These are phyloP conservation scores for Raphanus raphanistrum DNA, from an alignment of 345 rosid genomes.

Conservation along the genomic window DNA sequence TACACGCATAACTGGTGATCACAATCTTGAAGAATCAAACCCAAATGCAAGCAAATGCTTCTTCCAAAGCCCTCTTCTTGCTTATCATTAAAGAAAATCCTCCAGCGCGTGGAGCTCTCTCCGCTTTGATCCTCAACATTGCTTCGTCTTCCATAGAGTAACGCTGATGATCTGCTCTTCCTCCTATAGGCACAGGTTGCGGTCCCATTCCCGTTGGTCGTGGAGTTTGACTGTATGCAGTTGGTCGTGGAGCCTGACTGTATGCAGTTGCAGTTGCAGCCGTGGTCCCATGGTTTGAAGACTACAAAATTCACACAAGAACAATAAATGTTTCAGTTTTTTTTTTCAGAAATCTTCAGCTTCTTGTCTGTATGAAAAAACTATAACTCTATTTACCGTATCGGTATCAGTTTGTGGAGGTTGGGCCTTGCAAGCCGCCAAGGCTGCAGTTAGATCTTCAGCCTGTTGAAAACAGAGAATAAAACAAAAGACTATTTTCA, in stretches of 20 bases:
- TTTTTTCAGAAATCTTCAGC: background rate
- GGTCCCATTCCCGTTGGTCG: constrained; percentile 73
- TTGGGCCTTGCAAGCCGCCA: constrained; percentile 75
- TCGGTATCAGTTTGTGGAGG: constrained; percentile 54
- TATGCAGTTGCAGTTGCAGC: constrained; percentile 55
- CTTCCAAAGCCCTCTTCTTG: constrained; percentile 87
- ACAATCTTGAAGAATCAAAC: constrained; percentile 40
- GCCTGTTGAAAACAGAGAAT: constrained; percentile 52
- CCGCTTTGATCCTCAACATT: constrained; percentile 64
- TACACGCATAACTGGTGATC: background rate
- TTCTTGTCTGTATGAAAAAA: background rate
- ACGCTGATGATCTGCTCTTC: constrained; percentile 56
- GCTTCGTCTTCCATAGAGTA: constrained; percentile 67
- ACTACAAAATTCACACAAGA: constrained; percentile 35
- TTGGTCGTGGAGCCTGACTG: constrained; percentile 67
- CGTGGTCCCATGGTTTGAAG: constrained; percentile 50
- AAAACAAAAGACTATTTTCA: background rate
- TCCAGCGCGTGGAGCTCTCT: constrained; percentile 77
- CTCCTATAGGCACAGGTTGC: constrained; percentile 68
- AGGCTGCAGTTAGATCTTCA: constrained; percentile 81
- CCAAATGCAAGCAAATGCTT: constrained; percentile 90
- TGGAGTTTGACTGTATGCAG: constrained; percentile 69
- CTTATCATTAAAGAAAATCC: constrained; percentile 83
- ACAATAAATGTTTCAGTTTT: background rate
- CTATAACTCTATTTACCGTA: constrained; percentile 49